Evolutionary conservation across 202 grass and related monocot genomes (phyloP).

Genomic region (Hordeum pubiflorum): DNA sequence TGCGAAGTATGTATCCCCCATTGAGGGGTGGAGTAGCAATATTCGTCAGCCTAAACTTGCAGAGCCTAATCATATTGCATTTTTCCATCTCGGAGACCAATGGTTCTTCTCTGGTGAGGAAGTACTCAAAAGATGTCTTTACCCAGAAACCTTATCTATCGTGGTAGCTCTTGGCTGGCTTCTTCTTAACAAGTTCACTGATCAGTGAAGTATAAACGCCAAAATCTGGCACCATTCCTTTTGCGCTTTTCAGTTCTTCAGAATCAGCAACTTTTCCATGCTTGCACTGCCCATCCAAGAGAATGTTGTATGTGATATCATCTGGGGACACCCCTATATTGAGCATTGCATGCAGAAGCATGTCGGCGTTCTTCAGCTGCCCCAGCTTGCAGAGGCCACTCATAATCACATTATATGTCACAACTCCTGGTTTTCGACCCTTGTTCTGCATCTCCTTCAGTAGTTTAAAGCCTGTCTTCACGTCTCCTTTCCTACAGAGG

Average conservation of each 20-base stretch:
- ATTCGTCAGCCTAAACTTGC: slow-evolving; percentile 30
- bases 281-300: slow-evolving; percentile 75
- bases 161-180: slow-evolving; percentile 28
- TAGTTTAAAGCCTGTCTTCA: slow-evolving; percentile 62
- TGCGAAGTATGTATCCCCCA: not conserved
- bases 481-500: slow-evolving; percentile 55
- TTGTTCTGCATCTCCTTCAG: slow-evolving; percentile 79
- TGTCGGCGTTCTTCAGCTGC: slow-evolving; percentile 78
- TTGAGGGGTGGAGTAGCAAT: slow-evolving; percentile 25
- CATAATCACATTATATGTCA: slow-evolving; percentile 91
- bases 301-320: slow-evolving; percentile 89
- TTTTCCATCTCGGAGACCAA: not conserved
- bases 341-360: slow-evolving; percentile 73
- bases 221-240: slow-evolving; percentile 70
- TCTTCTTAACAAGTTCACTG: slow-evolving; percentile 57
- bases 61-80: slow-evolving; percentile 31
- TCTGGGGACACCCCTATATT: slow-evolving; percentile 59
- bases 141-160: slow-evolving; percentile 16
- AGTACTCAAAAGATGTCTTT: not conserved
- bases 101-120: not conserved
- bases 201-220: slow-evolving; percentile 58
- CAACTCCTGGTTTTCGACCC: slow-evolving; percentile 43
- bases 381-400: slow-evolving; percentile 71
- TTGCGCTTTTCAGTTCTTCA: slow-evolving; percentile 63
- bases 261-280: slow-evolving; percentile 38